Base-by-base conservation (phyloP, 352 stramenopile species). In the Globisporangium takayamanum region DNA sequence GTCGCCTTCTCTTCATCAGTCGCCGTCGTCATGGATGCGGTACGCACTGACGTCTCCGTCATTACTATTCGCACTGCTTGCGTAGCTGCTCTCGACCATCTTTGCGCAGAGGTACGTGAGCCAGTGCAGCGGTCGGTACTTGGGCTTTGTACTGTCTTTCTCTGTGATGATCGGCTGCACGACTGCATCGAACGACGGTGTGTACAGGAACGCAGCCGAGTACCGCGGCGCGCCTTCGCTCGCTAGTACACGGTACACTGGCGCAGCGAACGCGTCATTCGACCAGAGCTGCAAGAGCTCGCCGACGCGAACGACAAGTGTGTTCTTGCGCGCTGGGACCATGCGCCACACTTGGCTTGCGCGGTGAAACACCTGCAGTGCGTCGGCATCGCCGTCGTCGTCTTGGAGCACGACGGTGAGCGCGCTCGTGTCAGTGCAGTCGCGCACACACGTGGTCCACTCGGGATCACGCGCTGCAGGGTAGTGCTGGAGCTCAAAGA, bases 401-500 rank as follows among this genome's bases (percentile, higher is more conserved):
- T 78, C 70, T 47, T 86, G 73, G n/a, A 80, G 59, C 55, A 80
- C 54, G 48, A 86, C 59, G 2, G 73, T 86, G 3, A 86, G n/a
- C 0, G 70, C 73, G 16, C 71, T 73, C 11, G 59, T 59, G 52
- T 86, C 76, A 5, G 76, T 83, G 64, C 80, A 69, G 48, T 73
- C 59, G 54, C 70, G 62, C 15, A 75, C 69, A n/a, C 66, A 63
- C 66, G 77, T 72, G 12, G 66, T 66, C 18, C 50, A 58, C 36
- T 57, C 64, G 3, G 68, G 64, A 5, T 74, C 55, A 1, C 63
- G 65, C 14, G 63, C 53, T 1, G 72, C 50, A 7, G 88, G 91
- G 66, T 97, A 98, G 67, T 95, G 86, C 62, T 98, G 98, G 41
- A 97, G 67, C 42, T 92, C 74, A 57, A 98, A 59, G 60, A 95